These are phyloP conservation scores for Erodium trifolium DNA, from an alignment of 441 rosid genomes.

Conservation along the genomic window DNA sequence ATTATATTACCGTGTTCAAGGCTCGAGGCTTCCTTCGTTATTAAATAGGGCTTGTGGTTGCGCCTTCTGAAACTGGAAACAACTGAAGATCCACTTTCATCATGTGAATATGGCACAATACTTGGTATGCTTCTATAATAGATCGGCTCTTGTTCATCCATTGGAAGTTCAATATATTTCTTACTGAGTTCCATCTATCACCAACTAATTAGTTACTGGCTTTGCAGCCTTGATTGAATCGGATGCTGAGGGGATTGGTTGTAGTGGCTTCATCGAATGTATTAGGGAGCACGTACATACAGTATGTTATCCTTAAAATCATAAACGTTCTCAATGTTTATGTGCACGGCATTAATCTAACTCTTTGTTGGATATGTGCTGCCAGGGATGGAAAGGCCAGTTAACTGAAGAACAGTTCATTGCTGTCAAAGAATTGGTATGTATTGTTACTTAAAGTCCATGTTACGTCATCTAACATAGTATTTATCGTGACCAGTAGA, in stretches of 20 bases:
- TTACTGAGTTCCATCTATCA: conserved; percentile 17
- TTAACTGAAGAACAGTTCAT: conserved; percentile 93
- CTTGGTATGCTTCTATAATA: conserved; percentile 50
- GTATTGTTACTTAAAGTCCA: conserved; percentile 10
- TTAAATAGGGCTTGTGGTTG: conserved; percentile 80
- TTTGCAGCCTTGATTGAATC: conserved; percentile 93
- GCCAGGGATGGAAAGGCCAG: conserved; percentile 87
- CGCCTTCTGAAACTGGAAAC: conserved; percentile 87
- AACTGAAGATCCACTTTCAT: conserved; percentile 97
- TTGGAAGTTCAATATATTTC: conserved; percentile 18
- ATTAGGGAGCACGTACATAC: conserved; percentile 92
- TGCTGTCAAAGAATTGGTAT: conserved; percentile 98
- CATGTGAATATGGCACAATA: conserved; percentile 95
- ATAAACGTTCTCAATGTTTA: conserved; percentile 17
- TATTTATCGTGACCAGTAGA: neutral
- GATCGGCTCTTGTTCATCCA: neutral
- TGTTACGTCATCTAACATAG: neutral
- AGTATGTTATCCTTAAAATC: conserved; percentile 35
- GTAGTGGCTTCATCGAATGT: conserved; percentile 98
- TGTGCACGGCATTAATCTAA: conserved; percentile 23
- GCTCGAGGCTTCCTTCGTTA: conserved; percentile 14
- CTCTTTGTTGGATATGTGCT: conserved; percentile 25
- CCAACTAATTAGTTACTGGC: conserved; percentile 19
- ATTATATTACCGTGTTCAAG: conserved; percentile 4
- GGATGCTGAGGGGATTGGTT: conserved; percentile 99